Evolutionary conservation across 73 alveolate genomes (phyloP).

Genomic region (Tetrahymena malaccensis): DNA sequence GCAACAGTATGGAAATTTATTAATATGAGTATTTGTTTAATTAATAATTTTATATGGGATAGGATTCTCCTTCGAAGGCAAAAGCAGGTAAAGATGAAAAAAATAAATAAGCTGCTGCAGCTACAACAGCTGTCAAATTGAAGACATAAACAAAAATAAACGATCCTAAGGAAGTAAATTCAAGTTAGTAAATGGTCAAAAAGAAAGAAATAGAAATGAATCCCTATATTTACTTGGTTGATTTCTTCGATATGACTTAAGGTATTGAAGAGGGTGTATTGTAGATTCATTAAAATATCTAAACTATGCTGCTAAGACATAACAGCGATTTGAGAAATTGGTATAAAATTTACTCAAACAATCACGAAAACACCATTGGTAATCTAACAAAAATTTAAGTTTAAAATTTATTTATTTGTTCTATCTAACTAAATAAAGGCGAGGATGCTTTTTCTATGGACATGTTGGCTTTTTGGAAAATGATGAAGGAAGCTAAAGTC

Average conservation of each 20-base stretch:
- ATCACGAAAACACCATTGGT: slow-evolving; percentile 44
- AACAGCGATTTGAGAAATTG: slow-evolving; percentile 77
- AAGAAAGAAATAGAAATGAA: slow-evolving; percentile 83
- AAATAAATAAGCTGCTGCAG: background rate
- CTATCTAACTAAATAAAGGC: background rate
- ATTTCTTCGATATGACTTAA: slow-evolving; percentile 74
- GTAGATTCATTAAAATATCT: slow-evolving; percentile 73
- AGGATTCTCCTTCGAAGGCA: slow-evolving; percentile 5
- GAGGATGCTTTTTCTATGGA: slow-evolving; percentile 39
- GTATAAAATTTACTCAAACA: slow-evolving; percentile 71
- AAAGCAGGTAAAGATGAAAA: background rate
- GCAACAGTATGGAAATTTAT: background rate
- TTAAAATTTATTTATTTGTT: background rate
- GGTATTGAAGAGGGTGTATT: slow-evolving; percentile 73
- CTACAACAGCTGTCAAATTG: background rate
- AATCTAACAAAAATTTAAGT: slow-evolving; percentile 38
- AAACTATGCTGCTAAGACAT: slow-evolving; percentile 77
- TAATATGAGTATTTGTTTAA: background rate
- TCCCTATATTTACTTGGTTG: slow-evolving; percentile 87
- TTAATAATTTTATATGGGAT: background rate
- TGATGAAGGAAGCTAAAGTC: slow-evolving; percentile 81
- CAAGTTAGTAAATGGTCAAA: slow-evolving; percentile 1
- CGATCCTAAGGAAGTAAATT: background rate
- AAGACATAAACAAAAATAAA: background rate
- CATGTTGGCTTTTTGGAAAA: slow-evolving; percentile 33